Evolutionary conservation across 1,284 basidiomycete species (phyloP), one percentile per base, ranked within the genome.

Genomic region (Singerocomus inundabilis): DNA sequence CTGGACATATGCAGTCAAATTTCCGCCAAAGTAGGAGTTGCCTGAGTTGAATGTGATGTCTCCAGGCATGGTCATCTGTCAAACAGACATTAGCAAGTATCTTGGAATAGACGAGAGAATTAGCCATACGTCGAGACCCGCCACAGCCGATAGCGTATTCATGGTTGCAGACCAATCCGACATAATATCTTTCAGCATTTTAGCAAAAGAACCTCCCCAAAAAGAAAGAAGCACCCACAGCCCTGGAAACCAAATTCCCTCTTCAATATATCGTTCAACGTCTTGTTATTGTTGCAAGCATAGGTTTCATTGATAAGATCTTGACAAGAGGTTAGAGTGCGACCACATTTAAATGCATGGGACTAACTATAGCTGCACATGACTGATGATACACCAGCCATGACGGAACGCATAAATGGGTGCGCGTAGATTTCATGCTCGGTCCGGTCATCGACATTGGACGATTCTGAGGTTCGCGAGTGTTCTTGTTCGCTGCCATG

Each of bases 331-430:
- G 42, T 66, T 42, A 64, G 46, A 35, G 9, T 1, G 4, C 6
- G n/a, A 30, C 4, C 3, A 30, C 7, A 31, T n/a, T 2, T 6
- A 15, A 1, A n/a, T 16, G 18, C 36, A 41, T 18, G 26, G 7
- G 0, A 76, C 57, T 70, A 63, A 66, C 82, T 84, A 64, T 89
- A 89, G 11, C 82, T 80, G 59, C 85, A 89, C 88, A 91, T 91
- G 44, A 90, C 73, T 1, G 81, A 70, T 1, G 81, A 75, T 5
- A 88, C 85, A 30, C 79, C 80, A 4, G 86, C 85, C 72, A 60
- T 70, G 4, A 55, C 55, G 1, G 57, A 46, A 30, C 78, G 70
- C 49, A 80, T 51, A 67, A 73, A 90, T 0, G 81, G 80, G 48
- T 78, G 77, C 21, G 72, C 75, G 54, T 85, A 85, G 1, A 83